A percentile compares a stretch with the other conserved stretches of the same genome.
Evolutionary conservation across 495 filamentous ascomycete genomes (phyloP).

Genomic region (Talaromyces ruber): DNA sequence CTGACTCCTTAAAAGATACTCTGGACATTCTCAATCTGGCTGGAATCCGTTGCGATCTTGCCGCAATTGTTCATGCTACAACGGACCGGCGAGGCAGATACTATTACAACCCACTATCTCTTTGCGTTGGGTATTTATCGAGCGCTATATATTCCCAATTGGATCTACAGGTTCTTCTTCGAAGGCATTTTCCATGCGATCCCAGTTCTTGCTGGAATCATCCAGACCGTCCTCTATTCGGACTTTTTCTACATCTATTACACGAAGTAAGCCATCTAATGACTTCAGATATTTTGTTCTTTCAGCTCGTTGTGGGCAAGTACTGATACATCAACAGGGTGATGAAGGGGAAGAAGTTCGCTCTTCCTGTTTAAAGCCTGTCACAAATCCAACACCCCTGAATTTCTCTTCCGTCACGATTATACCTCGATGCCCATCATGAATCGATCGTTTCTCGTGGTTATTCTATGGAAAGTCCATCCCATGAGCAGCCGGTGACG

Average conservation of each 20-base stretch:
- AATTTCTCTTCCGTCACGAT: neutral
- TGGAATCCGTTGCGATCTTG: slow-evolving; percentile 91
- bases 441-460: neutral
- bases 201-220: slow-evolving; percentile 73
- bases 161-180: slow-evolving; percentile 80
- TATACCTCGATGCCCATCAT: neutral
- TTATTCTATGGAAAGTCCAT: neutral
- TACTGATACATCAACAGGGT: slow-evolving; percentile 37
- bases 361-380: slow-evolving; percentile 60
- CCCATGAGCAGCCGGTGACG: neutral
- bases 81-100: slow-evolving; percentile 93
- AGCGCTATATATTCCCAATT: slow-evolving; percentile 96
- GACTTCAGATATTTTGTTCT: neutral
- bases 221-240: slow-evolving; percentile 92
- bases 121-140: slow-evolving; percentile 88
- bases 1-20: slow-evolving; percentile 50
- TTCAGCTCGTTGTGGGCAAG: slow-evolving; percentile 1
- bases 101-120: slow-evolving; percentile 97
- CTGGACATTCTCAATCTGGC: slow-evolving; percentile 97
- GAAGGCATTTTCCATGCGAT: slow-evolving; percentile 74
- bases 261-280: slow-evolving; percentile 57
- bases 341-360: slow-evolving; percentile 82
- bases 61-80: slow-evolving; percentile 98
- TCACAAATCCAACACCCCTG: neutral
- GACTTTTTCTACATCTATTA: slow-evolving; percentile 99